Evolutionary conservation across 73 alveolate genomes (phyloP), one percentile per base, ranked within the genome.

Genomic region (Paramecium octaurelia): DNA sequence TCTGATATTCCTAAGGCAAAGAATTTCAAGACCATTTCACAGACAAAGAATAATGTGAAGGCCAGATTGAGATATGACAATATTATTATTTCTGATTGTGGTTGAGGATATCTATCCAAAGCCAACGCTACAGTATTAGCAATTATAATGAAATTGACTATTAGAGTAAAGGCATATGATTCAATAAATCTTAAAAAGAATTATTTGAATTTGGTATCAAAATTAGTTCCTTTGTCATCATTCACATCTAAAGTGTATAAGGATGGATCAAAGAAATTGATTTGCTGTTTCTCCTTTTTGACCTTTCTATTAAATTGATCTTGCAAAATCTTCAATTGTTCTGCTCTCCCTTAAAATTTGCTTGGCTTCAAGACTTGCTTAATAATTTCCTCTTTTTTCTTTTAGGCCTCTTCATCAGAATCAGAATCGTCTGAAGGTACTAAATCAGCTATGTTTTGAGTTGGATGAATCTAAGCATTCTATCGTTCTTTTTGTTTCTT

Each of bases 121-220:
- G 97, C 86, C 29, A 96, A 93, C 1, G 86, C 94, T 8, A 95
- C 92, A 9, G 99, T 96, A 93, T 96, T 96, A 14, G 88, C 70
- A 50, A 58, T 14, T 43, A 83, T 83, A 23, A 83, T 10, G 0
- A 0, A 7, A 83, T 46, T 83, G 11, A 54, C 77, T 3, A 83
- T 1, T 1, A 83, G 1, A 36, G 58, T 31, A 36, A 83, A 83
- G 0, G 23, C 6, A 12, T 27, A 2, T 1, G 92, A 83, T 48
- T 83, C 92, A 14, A 83, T 83, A 83, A 83, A 48, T 18, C 80
- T 23, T 29, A 29, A 8, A 23, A 44, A 38, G 21, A 42, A 23
- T 29, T 83, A 9, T 29, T 27, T 48, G 20, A 83, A 27, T 44
- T 83, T 83, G 8, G 73, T 83, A 42, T 27, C 76, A 18, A 73